Percentiles rank a stretch among this genome's conserved stretches.
These are phyloP conservation scores for Otatea glauca DNA, from an alignment of 176 grass and related monocot species.

Conservation along the genomic window DNA sequence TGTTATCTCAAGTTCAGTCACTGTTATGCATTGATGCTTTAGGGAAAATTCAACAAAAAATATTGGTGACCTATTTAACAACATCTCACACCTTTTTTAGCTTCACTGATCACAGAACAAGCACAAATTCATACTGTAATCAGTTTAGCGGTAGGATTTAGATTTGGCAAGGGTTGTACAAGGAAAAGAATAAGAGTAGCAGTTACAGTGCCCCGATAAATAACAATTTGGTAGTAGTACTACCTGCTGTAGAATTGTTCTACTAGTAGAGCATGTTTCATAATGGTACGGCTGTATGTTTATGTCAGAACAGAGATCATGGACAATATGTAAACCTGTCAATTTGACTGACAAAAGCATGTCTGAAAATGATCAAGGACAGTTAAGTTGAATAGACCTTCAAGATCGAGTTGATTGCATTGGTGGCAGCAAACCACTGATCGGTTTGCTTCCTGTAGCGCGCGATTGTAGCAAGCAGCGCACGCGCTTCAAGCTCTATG, in stretches of 20 bases:
- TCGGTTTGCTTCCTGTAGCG: constrained; percentile 82
- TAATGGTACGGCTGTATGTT: not conserved
- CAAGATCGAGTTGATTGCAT: constrained; percentile 66
- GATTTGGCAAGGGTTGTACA: no score
- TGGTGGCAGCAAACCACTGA: constrained; percentile 80
- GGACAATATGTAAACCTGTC: not conserved
- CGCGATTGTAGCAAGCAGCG: constrained; percentile 53
- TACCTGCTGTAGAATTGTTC: not conserved
- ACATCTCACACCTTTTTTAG: no score
- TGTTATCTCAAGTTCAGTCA: no score
- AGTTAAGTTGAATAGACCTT: constrained; percentile 47
- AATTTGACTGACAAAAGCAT: not conserved
- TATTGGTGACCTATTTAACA: no score
- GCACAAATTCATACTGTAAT: not conserved
- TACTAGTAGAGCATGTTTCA: not conserved
- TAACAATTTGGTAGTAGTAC: no score
- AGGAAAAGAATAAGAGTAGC: no score
- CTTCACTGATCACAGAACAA: no score
- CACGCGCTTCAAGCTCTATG: constrained; percentile 71
- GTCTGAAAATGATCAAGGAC: not conserved
- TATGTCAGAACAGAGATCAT: not conserved
- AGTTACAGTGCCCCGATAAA: no score
- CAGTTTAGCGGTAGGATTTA: no score
- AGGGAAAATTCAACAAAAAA: no score
- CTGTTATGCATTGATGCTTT: no score